phyloP scores from a whole-genome alignment of 345 rosid species.

The Mallotus nudiflorus region DNA sequence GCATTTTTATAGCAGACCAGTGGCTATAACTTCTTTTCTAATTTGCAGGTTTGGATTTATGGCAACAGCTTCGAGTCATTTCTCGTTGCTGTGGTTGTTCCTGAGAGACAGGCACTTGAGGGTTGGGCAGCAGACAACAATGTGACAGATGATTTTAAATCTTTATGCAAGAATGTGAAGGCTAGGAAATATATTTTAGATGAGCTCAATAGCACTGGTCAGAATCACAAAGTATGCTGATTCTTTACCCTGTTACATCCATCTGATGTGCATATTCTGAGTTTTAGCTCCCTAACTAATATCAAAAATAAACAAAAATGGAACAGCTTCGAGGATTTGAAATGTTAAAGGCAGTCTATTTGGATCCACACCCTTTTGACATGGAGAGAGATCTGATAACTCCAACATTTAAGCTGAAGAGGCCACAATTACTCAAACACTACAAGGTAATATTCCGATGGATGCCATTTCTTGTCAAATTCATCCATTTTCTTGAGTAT shows the following conservation, averaged over 20 bases:
- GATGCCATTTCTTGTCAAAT: background rate
- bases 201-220: slow-evolving; percentile 75
- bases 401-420: slow-evolving; percentile 86
- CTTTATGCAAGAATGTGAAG: slow-evolving; percentile 61
- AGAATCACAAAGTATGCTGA: slow-evolving; percentile 56
- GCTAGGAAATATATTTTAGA: slow-evolving; percentile 72
- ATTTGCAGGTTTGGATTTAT: slow-evolving; percentile 77
- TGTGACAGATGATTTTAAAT: slow-evolving; percentile 53
- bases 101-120: slow-evolving; percentile 72
- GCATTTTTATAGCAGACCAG: background rate
- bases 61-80: slow-evolving; percentile 96
- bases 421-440: slow-evolving; percentile 80
- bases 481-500: background rate
- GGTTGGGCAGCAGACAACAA: slow-evolving; percentile 64
- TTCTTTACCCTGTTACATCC: background rate
- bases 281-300: slow-evolving; percentile 15
- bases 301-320: background rate
- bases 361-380: slow-evolving; percentile 80
- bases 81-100: slow-evolving; percentile 81
- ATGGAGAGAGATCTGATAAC: slow-evolving; percentile 83
- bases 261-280: background rate
- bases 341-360: slow-evolving; percentile 74
- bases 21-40: background rate
- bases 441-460: slow-evolving; percentile 55
- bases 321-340: slow-evolving; percentile 89